Base-by-base conservation (phyloP, 441 rosid species). In the Pelargonium fulgidum region DNA sequence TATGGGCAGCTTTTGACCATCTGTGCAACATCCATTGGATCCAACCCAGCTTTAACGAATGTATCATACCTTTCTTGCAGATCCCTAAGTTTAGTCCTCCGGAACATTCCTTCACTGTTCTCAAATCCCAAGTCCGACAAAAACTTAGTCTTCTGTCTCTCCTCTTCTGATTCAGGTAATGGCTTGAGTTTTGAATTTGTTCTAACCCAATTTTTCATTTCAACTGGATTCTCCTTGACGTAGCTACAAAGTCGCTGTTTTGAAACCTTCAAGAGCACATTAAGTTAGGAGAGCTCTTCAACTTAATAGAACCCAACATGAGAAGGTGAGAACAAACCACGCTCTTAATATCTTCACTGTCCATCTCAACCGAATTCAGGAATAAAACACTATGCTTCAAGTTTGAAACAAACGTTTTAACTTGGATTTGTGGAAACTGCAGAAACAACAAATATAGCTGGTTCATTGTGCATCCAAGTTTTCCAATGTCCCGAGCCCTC, bases 361-460 rank as follows among this genome's bases (percentile, higher is more conserved):
- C 82, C 98, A 93, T 91, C 63, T 85, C 82, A 39, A 91, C 85
- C 50, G 88, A 89, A 58, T 68, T 79, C 36, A 89, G 63, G 70
- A 89, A 79, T 71, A 71, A 62, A 72, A 82, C 77, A 67, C 93
- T 85, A 62, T 69, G 78, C 75, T 82, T 85, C 75, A 90, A 72
- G 79, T 89, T 92, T 4, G 72, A 77, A 54, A 86, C 73, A 73
- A 85, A 90, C 61, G 76, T 80, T 62, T 66, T 72, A 36, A 83
- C 70, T 42, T 68, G 69, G 45, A 72, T 72, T 65, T 76, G 65
- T 0, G 91, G 87, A 67, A 84, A 75, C 48, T 74, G 83, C 68
- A 66, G 81, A 81, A 91, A 85, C 78, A 85, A 73, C 2, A 68
- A 76, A 74, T 54, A 64, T 50, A 87, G 68, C 72, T 85, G 78